Conservation (phyloP, 257 asterid species). For the Jasminum sambac region DNA sequence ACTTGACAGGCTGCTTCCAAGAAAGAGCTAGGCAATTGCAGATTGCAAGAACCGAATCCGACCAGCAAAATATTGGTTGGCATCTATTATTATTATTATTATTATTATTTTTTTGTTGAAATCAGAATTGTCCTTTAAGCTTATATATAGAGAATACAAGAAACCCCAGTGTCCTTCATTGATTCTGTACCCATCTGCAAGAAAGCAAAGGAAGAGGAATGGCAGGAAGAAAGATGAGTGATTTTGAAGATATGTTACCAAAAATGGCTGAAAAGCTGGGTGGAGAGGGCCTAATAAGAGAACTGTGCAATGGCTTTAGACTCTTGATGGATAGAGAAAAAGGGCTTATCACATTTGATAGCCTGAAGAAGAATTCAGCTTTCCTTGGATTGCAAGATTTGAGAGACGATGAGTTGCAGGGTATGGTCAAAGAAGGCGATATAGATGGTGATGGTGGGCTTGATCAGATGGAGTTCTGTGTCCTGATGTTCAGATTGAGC, state of each 20-base stretch:
- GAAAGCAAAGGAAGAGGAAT: not conserved
- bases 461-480: conserved; percentile 82
- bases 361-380: conserved; percentile 69
- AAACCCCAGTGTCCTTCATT: conserved; percentile 19
- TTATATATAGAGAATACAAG: conserved; percentile 21
- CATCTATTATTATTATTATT: conserved; percentile 27
- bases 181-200: not conserved
- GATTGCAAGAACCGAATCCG: conserved; percentile 43
- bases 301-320: conserved; percentile 70
- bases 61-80: conserved; percentile 50
- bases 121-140: conserved; percentile 1
- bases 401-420: conserved; percentile 60
- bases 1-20: conserved; percentile 39
- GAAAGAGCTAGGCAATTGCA: conserved; percentile 46
- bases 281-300: conserved; percentile 74
- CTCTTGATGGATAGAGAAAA: conserved; percentile 64
- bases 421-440: conserved; percentile 75
- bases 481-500: conserved; percentile 81
- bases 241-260: conserved; percentile 70
- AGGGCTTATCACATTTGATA: conserved; percentile 65
- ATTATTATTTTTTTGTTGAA: conserved; percentile 17
- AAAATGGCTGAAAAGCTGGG: conserved; percentile 74
- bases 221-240: conserved; percentile 36
- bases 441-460: conserved; percentile 65
- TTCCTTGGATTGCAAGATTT: conserved; percentile 67